Percentiles rank a stretch among this genome's conserved stretches.
Conservation (phyloP, 2,329 filamentous ascomycete species). For the Zelopaecilomyces penicillatus region DNA sequence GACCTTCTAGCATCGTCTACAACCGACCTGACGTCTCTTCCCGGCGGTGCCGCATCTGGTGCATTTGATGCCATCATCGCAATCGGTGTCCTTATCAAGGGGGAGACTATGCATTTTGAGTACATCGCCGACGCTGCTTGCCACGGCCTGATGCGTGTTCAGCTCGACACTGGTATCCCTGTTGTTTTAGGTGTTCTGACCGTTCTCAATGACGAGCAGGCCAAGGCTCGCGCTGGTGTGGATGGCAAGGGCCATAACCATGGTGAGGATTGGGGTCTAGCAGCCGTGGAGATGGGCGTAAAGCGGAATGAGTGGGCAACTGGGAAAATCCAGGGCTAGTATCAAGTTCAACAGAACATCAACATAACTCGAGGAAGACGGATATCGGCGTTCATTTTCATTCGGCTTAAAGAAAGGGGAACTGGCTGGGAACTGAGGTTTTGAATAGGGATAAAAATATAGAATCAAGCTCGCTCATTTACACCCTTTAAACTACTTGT, state of each 20-base stretch:
- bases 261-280: constrained; percentile 90
- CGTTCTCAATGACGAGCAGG: constrained; percentile 81
- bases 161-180: constrained; percentile 80
- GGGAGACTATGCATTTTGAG: constrained; percentile 98
- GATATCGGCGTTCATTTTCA: no score
- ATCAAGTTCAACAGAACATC: constrained; percentile 21
- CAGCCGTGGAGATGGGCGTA: constrained; percentile 85
- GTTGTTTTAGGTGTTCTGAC: constrained; percentile 91
- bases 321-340: constrained; percentile 48
- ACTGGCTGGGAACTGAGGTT: no score
- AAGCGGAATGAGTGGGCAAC: constrained; percentile 80
- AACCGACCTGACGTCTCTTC: constrained; percentile 53
- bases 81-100: constrained; percentile 94
- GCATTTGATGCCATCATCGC: constrained; percentile 93
- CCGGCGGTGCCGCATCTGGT: constrained; percentile 35
- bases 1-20: constrained; percentile 66
- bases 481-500: no score
- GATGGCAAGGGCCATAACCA: constrained; percentile 70
- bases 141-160: constrained; percentile 88
- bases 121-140: constrained; percentile 91
- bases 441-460: no score
- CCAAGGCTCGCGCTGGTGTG: constrained; percentile 73
- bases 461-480: no score
- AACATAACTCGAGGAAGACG: constrained; percentile 13
- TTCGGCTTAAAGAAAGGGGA: no score